Base-by-base conservation (phyloP, 805 yeast genomes). In the Nematodospora valgi region DNA sequence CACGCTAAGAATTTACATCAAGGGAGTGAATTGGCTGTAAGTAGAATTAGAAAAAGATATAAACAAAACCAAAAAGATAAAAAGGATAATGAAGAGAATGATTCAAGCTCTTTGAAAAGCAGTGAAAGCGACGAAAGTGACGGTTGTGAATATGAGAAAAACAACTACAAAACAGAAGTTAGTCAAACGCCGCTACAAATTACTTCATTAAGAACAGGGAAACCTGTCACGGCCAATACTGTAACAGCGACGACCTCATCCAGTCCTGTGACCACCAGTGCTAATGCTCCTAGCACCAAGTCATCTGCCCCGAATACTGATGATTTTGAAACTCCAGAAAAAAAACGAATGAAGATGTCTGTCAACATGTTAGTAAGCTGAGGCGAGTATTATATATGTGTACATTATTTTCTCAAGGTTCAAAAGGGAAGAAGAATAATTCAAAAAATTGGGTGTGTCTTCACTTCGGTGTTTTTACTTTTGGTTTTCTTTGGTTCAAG, bases 1-100 rank as follows among this genome's bases (percentile, higher is more conserved):
- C 73, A 67, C 43, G 73, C 73, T 11, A 67, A 67, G 40, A 67
- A 67, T 44, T 52, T 67, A 32, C 73, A 67, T 37, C 56, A 62
- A 38, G 73, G 73, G 10, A 56, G 61, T 37, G 73, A 67, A 44
- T 37, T 55, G 43, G 69, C 72, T 8, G 68, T 67, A n/a, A 56
- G 61, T 34, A 54, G 73, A 30, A 62, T 67, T 26, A 49, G 73
- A 29, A 65, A 64, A 45, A 61, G 54, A 56, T 54, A 54, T 39
- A 59, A 58, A 41, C 49, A 57, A n/a, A n/a, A n/a, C 43, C 34
- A 27, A 21, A 29, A 26, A 18, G 23, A 22, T n/a, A 13, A 22
- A 13, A 15, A 5, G 5, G 7, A 22, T 5, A 6, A 5, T 10
- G 7, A 22, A 15, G 7, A 52, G 23, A 28, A 26, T 21, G 10